phyloP scores from a whole-genome alignment of 352 stramenopile genomes.

The Globisporangium viniferum region DNA sequence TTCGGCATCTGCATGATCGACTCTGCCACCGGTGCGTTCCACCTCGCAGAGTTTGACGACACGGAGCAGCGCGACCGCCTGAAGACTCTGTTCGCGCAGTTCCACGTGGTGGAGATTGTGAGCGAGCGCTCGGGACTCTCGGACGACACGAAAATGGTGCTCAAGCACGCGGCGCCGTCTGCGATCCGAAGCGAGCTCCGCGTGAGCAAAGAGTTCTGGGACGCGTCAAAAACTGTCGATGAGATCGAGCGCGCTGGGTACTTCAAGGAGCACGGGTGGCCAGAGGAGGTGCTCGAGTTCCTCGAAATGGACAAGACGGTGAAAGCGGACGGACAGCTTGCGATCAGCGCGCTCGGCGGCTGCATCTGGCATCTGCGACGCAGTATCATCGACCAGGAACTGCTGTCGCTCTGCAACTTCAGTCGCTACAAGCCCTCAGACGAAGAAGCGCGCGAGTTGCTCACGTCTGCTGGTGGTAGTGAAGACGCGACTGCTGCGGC shows the following conservation, averaged over 20 bases:
- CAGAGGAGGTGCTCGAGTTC: slow-evolving; percentile 46
- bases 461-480: slow-evolving; percentile 10
- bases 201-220: slow-evolving; percentile 87
- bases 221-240: slow-evolving; percentile 83
- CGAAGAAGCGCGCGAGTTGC: slow-evolving; percentile 33
- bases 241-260: slow-evolving; percentile 90
- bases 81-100: slow-evolving; percentile 93
- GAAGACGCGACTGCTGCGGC: slow-evolving; percentile 2
- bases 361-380: slow-evolving; percentile 80
- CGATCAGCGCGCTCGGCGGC: slow-evolving; percentile 64
- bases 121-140: slow-evolving; percentile 66
- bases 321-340: slow-evolving; percentile 51
- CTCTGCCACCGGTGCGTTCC: slow-evolving; percentile 90
- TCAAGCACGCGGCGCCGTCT: slow-evolving; percentile 68
- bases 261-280: slow-evolving; percentile 81
- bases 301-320: slow-evolving; percentile 77
- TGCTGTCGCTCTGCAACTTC: slow-evolving; percentile 79
- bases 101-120: slow-evolving; percentile 82
- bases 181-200: slow-evolving; percentile 62
- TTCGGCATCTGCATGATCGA: slow-evolving; percentile 97
- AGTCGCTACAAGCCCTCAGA: slow-evolving; percentile 77
- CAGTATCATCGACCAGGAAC: slow-evolving; percentile 81
- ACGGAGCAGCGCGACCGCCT: slow-evolving; percentile 93
- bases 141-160: slow-evolving; percentile 61
- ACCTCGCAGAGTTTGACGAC: slow-evolving; percentile 97